These are phyloP conservation scores for Nakaseomyces delphensis DNA, from an alignment of 1,139 yeast genomes.

Conservation along the genomic window DNA sequence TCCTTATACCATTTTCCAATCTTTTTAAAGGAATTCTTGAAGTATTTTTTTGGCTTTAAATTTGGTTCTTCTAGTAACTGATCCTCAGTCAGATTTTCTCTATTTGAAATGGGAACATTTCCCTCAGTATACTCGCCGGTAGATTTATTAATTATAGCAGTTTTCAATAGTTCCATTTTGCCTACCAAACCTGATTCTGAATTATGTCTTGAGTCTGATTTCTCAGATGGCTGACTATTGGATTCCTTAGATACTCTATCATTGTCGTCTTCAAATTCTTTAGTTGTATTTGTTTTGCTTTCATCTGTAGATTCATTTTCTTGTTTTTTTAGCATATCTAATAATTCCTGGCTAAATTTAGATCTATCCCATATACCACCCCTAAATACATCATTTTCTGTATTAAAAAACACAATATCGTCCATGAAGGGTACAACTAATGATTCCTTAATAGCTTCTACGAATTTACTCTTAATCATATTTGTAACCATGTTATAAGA, in stretches of 20 bases:
- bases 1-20: slow-evolving; percentile 68
- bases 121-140: background rate
- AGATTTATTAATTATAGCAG: background rate
- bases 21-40: slow-evolving; percentile 44
- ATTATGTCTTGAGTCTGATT: background rate
- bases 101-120: background rate
- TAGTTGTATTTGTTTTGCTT: background rate
- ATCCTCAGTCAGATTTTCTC: slow-evolving; percentile 11
- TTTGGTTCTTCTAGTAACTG: slow-evolving; percentile 26
- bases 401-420: slow-evolving; percentile 64
- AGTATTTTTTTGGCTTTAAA: slow-evolving; percentile 30
- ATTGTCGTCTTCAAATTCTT: background rate
- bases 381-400: slow-evolving; percentile 60
- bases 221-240: background rate
- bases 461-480: slow-evolving; percentile 66
- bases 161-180: slow-evolving; percentile 4
- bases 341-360: background rate
- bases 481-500: slow-evolving; percentile 72
- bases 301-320: background rate
- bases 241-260: background rate
- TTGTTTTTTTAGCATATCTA: slow-evolving; percentile 2
- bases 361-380: slow-evolving; percentile 79
- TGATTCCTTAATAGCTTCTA: slow-evolving; percentile 71
- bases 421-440: slow-evolving; percentile 84
- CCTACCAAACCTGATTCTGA: background rate